These are phyloP conservation scores for Geoglossum glabrum DNA, from an alignment of 495 filamentous ascomycete species.

Conservation along the genomic window DNA sequence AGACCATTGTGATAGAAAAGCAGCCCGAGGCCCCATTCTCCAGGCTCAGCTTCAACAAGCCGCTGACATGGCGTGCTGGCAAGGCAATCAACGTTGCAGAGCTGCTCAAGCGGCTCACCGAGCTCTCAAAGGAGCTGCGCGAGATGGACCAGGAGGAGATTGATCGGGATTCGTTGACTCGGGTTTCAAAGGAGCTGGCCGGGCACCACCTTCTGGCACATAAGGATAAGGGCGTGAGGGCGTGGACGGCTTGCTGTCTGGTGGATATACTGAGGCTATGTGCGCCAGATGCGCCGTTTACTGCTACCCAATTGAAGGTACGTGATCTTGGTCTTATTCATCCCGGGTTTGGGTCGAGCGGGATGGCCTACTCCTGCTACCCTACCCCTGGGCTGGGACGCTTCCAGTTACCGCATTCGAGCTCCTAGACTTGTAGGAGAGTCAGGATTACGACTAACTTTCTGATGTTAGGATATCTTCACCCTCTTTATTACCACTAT, in stretches of 20 bases:
- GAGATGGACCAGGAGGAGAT: constrained; percentile 76
- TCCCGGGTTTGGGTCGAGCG: not conserved
- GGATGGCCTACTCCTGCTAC: not conserved
- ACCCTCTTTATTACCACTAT: constrained; percentile 65
- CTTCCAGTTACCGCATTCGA: constrained; percentile 4
- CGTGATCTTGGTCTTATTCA: constrained; percentile 5
- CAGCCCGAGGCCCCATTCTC: not conserved
- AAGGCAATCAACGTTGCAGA: constrained; percentile 69
- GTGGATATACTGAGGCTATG: constrained; percentile 88
- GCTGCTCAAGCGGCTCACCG: constrained; percentile 59
- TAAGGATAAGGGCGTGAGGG: constrained; percentile 82
- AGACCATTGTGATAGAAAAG: not conserved
- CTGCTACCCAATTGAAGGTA: constrained; percentile 75
- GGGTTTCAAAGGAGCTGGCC: constrained; percentile 76
- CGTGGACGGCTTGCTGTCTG: constrained; percentile 71
- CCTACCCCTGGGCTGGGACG: not conserved
- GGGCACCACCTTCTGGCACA: constrained; percentile 64
- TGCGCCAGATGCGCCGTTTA: constrained; percentile 91
- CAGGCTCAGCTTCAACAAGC: constrained; percentile 55
- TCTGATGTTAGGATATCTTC: constrained; percentile 58
- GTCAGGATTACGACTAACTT: not conserved
- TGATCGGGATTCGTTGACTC: constrained; percentile 56
- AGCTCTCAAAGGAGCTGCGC: constrained; percentile 63
- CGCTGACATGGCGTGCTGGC: constrained; percentile 80
- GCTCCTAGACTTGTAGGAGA: not conserved